Percentiles rank a stretch among this genome's conserved stretches.
phyloP scores from a whole-genome alignment of 2,329 filamentous ascomycete species.

The Colletotrichum kahawae region DNA sequence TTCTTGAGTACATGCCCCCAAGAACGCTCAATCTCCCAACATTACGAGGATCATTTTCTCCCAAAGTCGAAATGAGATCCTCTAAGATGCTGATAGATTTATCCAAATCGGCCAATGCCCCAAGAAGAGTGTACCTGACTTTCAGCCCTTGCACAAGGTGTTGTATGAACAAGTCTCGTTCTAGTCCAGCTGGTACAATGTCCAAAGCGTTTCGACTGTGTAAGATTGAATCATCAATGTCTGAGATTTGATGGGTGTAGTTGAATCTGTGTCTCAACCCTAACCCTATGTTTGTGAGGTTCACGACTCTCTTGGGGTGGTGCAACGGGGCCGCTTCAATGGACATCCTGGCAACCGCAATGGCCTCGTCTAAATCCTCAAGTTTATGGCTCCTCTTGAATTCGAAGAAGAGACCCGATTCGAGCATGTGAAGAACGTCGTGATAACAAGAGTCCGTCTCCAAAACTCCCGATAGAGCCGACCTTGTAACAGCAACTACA shows the following conservation, averaged over 20 bases:
- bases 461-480: neutral
- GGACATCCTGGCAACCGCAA: neutral
- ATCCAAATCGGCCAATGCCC: neutral
- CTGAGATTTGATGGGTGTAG: accelerated
- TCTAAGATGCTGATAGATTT: neutral
- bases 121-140: neutral
- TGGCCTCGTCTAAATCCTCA: neutral
- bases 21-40: neutral
- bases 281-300: neutral
- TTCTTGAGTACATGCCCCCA: neutral
- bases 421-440: neutral
- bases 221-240: neutral
- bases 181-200: accelerated
- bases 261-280: neutral
- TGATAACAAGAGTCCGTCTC: neutral
- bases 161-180: accelerated
- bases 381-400: neutral
- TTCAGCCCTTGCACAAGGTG: neutral
- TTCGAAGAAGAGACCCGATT: accelerated
- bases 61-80: neutral
- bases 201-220: neutral
- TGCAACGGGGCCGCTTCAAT: neutral
- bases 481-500: neutral
- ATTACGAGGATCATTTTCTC: neutral
- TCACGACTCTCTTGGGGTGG: accelerated